phyloP scores from a whole-genome alignment of 1,284 basidiomycete genomes.

The Inonotus obliquus region DNA sequence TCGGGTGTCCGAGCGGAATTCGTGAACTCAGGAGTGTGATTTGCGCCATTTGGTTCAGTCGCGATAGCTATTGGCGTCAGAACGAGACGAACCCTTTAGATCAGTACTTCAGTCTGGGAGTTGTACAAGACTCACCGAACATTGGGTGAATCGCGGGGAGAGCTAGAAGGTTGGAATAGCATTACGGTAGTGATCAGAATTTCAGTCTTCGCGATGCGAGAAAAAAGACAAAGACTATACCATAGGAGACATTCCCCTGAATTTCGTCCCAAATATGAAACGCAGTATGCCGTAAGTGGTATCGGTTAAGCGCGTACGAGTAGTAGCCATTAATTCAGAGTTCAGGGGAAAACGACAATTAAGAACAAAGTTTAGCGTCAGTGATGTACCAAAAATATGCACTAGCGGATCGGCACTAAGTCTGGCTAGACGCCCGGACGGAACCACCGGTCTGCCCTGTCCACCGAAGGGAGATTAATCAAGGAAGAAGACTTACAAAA shows the following conservation, averaged over 20 bases:
- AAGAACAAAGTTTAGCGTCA: neutral
- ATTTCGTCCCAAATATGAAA: neutral
- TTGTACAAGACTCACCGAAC: constrained; percentile 19
- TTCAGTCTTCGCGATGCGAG: no score
- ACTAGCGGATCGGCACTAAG: neutral
- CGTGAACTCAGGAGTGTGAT: constrained; percentile 59
- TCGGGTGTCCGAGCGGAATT: constrained; percentile 46
- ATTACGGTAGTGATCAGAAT: no score
- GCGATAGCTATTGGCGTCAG: constrained; percentile 42
- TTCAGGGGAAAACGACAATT: neutral
- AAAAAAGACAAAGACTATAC: constrained; percentile 31
- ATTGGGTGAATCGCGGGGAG: constrained; percentile 26
- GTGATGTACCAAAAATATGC: neutral
- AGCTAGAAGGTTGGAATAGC: constrained; percentile 4
- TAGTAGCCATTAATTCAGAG: neutral
- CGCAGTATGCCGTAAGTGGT: neutral
- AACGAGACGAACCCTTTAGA: no score
- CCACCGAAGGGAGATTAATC: neutral
- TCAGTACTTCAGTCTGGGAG: no score
- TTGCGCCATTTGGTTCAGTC: constrained; percentile 51
- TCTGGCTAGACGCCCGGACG: no score
- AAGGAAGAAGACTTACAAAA: constrained; percentile 43
- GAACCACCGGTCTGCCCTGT: neutral
- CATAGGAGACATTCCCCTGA: constrained; percentile 61
- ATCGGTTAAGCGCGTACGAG: neutral